Evolutionary conservation across 495 filamentous ascomycete species (phyloP), one percentile per base, ranked within the genome.

Genomic region (Aspergillus diversus): DNA sequence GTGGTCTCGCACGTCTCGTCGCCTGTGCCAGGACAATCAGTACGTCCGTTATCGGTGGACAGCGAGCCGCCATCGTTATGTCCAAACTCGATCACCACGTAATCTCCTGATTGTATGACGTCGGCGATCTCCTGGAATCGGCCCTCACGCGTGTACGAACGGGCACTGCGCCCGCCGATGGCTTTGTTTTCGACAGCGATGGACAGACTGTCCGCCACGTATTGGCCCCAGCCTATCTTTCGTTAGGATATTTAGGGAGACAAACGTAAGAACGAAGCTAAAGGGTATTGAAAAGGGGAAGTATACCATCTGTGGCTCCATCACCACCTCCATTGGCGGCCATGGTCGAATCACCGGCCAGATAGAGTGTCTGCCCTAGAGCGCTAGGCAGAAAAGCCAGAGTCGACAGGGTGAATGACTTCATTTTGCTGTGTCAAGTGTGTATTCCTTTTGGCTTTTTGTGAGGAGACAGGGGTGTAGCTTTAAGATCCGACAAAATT

Each of bases 61-160:
- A 88, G 80, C 5, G 82, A 84, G 11, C 86, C 84, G 56, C 86
- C 86, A 66, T 88, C 86, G 70, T 89, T 89, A 77, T 89, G 86
- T 1, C 86, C 86, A 61, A 89, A 87, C 65, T 86, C 84, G 66
- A 87, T 86, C 50, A 87, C 74, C 43, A 87, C 84, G 69, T 77
- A 84, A 71, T 89, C 86, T 49, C 81, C 83, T 7, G 75, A 27
- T 42, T 78, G 59, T 16, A 87, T 73, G 17, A 73, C 60, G 50
- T 68, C 62, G 66, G 82, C 80, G 63, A 89, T 80, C 13, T 76
- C 76, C 48, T 77, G 64, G 77, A 89, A 89, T 33, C 83, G 85
- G 54, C 80, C 81, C 70, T 88, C 86, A 63, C 84, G 80, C 0
- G 80, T 84, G 73, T 80, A 89, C 56, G 80, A 84, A 63, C 86